Base-by-base conservation (phyloP, 2,329 filamentous ascomycete species). In the Trichoderma endophyticum region DNA sequence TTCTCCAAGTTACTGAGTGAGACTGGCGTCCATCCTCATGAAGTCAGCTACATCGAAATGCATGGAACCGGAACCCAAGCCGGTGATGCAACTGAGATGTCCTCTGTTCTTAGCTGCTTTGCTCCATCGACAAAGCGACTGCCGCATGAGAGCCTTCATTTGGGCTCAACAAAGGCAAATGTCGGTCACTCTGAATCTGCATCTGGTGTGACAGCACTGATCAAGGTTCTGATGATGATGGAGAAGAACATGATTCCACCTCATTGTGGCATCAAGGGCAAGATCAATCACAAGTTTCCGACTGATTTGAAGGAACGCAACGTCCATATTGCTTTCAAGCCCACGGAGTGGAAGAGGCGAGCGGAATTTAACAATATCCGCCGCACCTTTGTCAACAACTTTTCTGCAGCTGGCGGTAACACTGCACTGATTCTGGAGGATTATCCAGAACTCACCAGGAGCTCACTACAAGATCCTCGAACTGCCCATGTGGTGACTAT, bases 1-100 rank as follows among this genome's bases (percentile, higher is more conserved):
- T 67, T 67, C 5, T 67, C 0, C 92, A 94, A 76, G 84, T 87
- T 51, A 84, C 84, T 73, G 80, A 91, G 48, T 88, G 93, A 59
- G 90, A 43, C 92, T 32, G 91, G 91, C 71, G 87, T 96, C 18
- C 91, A 95, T 77, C 91, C 93, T 1, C 87, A 90, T 66, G 91
- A 93, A 71, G 88, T 97, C 39, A 90, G 90, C 80, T 97, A 96
- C 76, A 92, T 97, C 3, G 94, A 97, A 81, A 94, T 97, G 90
- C 94, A 97, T 79, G 94, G 94, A 4, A 97, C 94, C 1, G 94
- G 94, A 39, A 97, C 94, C 0, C 93, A 97, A 80, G 93, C 92
- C 48, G 94, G 94, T 71, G 94, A 97, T 77, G 91, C 90, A 2
- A 91, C 90, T 1, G 94, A 97, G 79, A 95, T 96, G 92, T 84